These are phyloP conservation scores for Sporisorium reilianum DNA, from an alignment of 1,284 basidiomycete species.

Conservation along the genomic window DNA sequence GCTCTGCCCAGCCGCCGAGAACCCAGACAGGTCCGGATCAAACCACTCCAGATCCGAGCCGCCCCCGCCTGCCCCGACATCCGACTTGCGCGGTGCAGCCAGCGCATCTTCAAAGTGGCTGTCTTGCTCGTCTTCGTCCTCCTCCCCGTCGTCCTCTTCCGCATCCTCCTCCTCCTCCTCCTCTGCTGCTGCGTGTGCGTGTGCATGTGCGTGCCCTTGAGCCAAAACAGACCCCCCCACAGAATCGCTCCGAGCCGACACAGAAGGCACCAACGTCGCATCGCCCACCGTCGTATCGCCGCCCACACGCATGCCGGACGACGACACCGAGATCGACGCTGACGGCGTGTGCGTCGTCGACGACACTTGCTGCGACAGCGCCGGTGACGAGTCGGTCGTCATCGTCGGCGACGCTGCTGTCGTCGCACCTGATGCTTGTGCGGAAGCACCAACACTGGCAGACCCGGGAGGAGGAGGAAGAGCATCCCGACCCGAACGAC, in stretches of 20 bases:
- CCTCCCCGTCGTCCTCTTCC: slow-evolving; percentile 11
- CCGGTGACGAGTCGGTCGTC: slow-evolving; percentile 19
- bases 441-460: neutral
- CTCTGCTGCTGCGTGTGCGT: neutral
- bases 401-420: slow-evolving; percentile 8
- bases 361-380: slow-evolving; percentile 19
- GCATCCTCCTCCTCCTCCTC: slow-evolving; percentile 11
- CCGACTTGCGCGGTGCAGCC: neutral
- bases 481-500: slow-evolving; percentile 37
- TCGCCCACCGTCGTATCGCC: slow-evolving; percentile 23
- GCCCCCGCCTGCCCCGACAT: neutral
- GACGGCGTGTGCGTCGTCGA: slow-evolving; percentile 23
- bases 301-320: slow-evolving; percentile 4
- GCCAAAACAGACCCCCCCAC: neutral
- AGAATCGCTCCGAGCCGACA: neutral
- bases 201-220: neutral
- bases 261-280: slow-evolving; percentile 17
- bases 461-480: neutral
- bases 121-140: neutral
- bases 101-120: slow-evolving; percentile 13
- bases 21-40: slow-evolving; percentile 53
- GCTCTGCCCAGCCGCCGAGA: slow-evolving; percentile 35
- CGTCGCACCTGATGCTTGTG: neutral
- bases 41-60: slow-evolving; percentile 54
- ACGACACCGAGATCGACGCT: slow-evolving; percentile 23